phyloP scores from a whole-genome alignment of 257 asterid genomes.

The Solanum neorickii region DNA sequence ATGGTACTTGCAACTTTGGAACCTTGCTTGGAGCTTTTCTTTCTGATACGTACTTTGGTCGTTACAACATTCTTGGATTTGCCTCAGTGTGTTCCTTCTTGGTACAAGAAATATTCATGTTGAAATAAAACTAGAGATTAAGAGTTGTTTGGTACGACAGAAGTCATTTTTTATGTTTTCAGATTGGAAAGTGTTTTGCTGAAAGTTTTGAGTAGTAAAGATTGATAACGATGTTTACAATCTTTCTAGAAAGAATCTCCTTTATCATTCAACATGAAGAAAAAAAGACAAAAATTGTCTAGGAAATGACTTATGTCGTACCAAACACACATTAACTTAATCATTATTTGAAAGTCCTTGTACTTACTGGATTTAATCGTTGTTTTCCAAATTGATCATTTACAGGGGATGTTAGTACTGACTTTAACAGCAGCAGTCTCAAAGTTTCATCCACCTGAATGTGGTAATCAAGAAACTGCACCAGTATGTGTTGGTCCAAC shows the following conservation, averaged over 20 bases:
- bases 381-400: background rate
- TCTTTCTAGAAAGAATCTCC: background rate
- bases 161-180: background rate
- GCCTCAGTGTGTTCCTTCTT: conserved; percentile 19
- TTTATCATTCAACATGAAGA: background rate
- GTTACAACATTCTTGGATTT: conserved; percentile 16
- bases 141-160: background rate
- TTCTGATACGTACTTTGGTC: conserved; percentile 23
- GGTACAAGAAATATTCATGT: background rate
- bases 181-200: background rate
- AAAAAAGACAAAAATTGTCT: background rate
- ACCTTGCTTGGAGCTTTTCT: conserved; percentile 20
- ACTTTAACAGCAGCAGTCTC: conserved; percentile 16
- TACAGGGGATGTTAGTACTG: conserved; percentile 23
- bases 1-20: conserved; percentile 22
- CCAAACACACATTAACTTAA: background rate
- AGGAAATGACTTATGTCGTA: background rate
- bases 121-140: background rate
- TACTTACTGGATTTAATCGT: background rate
- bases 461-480: background rate
- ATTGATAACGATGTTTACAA: background rate
- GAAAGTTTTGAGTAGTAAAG: background rate
- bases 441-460: conserved; percentile 16
- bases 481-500: conserved; percentile 7
- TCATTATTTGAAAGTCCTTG: background rate